A percentile compares a stretch with the other conserved stretches of the same genome.
Evolutionary conservation across 345 rosid genomes (phyloP).

Genomic region (Eucalyptus shirleyi): DNA sequence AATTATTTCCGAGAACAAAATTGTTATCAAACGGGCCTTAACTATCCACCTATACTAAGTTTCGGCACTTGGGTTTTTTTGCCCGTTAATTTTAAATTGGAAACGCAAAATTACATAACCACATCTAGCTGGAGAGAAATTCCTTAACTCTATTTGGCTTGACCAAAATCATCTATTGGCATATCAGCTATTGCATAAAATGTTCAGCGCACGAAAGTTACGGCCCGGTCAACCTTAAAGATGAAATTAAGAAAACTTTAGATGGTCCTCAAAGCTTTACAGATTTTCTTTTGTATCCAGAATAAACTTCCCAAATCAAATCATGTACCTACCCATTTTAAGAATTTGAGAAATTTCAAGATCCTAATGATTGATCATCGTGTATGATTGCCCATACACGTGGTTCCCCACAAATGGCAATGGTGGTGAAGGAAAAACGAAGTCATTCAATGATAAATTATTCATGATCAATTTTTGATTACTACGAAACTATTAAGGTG

Average conservation of each 20-base stretch:
- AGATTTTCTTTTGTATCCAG: neutral
- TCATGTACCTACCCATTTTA: neutral
- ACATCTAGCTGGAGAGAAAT: neutral
- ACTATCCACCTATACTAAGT: no score
- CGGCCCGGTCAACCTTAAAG: neutral
- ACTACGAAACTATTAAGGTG: neutral
- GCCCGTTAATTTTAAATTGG: neutral
- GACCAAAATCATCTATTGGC: neutral
- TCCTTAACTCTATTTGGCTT: neutral
- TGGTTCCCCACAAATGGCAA: neutral
- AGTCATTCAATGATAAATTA: neutral
- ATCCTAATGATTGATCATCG: neutral
- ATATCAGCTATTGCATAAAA: neutral
- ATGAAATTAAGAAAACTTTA: neutral
- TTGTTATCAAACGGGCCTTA: no score
- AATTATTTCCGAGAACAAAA: accelerated
- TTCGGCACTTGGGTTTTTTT: no score
- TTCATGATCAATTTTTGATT: neutral
- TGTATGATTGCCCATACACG: neutral
- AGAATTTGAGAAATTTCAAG: neutral
- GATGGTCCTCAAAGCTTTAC: neutral
- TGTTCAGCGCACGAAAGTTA: neutral
- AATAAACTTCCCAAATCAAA: neutral
- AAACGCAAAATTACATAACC: neutral
- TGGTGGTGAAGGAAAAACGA: neutral